Evolutionary conservation across 163 green algal species (phyloP), one percentile per base, ranked within the genome.

Genomic region (Volvox carteri): DNA sequence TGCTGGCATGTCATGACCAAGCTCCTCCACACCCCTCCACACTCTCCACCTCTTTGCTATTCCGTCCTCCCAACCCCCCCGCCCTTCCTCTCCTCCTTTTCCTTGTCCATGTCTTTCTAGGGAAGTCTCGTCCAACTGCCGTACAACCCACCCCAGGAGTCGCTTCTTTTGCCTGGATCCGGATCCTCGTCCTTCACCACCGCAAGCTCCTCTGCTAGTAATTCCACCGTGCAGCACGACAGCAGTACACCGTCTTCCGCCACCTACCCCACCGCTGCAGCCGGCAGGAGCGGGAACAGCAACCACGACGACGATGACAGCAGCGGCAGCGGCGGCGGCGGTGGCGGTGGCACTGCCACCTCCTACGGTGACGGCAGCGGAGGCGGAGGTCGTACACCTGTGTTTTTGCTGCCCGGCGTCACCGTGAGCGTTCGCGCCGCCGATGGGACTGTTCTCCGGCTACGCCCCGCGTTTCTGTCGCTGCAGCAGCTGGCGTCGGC

Each of bases 401-500:
- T 84, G 37, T 89, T 89, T 30, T 42, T 77, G n/a, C 28, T 89
- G 50, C 84, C 84, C 8, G 84, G 84, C 72, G n/a, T 89, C n/a
- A 84, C 84, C 23, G 25, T 89, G 23, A 84, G 54, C 41, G 54
- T 89, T 37, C 84, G 84, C 72, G 72, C 84, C 39, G 39, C 54
- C 6, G 72, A 89, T 72, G 84, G 84, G 41, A 67, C 70, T 7
- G 12, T 84, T 39, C 28, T 89, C 39, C 72, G 70, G 54, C 72
- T 89, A 56, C 70, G 54, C 7, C 84, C 84, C n/a, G 84, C 84
- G 25, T 89, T 89, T 73, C 54, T 89, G 72, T 70, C 54, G 33
- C 41, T 89, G 54, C 72, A 84, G 70, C 84, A 89, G 84, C 84
- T 89, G 72, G 54, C 41, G 33, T 37, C 72, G 54, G 72, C 72